Percentiles rank a stretch among this genome's conserved stretches.
phyloP scores from a whole-genome alignment of 2,329 filamentous ascomycete species.

The Claviceps pazoutovae region DNA sequence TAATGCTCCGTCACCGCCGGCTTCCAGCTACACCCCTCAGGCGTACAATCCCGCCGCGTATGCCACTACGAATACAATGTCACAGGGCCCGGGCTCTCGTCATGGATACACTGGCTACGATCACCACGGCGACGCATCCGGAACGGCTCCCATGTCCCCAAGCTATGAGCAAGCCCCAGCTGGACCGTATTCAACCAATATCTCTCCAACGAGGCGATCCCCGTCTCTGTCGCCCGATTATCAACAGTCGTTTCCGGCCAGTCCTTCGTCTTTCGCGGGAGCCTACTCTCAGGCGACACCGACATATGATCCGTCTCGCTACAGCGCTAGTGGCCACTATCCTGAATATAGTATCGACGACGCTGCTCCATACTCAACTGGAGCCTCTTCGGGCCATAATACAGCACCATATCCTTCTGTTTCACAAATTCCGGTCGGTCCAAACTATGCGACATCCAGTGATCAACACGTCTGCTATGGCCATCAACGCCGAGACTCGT shows the following conservation, averaged over 20 bases:
- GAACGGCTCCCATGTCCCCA: slow-evolving; percentile 21
- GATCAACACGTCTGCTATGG: slow-evolving; percentile 33
- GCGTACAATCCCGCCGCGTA: slow-evolving; percentile 49
- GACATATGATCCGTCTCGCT: slow-evolving; percentile 24
- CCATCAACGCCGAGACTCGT: slow-evolving; percentile 35
- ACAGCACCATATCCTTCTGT: slow-evolving; percentile 38
- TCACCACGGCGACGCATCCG: slow-evolving; percentile 26
- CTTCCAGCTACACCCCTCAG: slow-evolving; percentile 33
- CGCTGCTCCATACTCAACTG: slow-evolving; percentile 22
- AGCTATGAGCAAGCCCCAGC: slow-evolving; percentile 24
- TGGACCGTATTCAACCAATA: slow-evolving; percentile 17
- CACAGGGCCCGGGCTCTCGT: slow-evolving; percentile 38
- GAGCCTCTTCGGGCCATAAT: not conserved
- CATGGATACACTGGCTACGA: slow-evolving; percentile 31
- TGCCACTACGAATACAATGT: slow-evolving; percentile 27
- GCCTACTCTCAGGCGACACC: slow-evolving; percentile 15
- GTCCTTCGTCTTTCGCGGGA: slow-evolving; percentile 17
- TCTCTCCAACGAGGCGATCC: slow-evolving; percentile 11
- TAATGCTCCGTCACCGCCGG: slow-evolving; percentile 21
- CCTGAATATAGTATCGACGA: slow-evolving; percentile 11
- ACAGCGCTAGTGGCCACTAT: slow-evolving; percentile 15
- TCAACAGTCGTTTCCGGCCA: slow-evolving; percentile 25
- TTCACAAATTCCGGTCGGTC: slow-evolving; percentile 38
- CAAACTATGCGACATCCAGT: slow-evolving; percentile 30
- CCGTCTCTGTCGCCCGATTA: slow-evolving; percentile 22